Evolutionary conservation across 1,284 basidiomycete species (phyloP), one percentile per base, ranked within the genome.

Genomic region (Gomphus sp.): DNA sequence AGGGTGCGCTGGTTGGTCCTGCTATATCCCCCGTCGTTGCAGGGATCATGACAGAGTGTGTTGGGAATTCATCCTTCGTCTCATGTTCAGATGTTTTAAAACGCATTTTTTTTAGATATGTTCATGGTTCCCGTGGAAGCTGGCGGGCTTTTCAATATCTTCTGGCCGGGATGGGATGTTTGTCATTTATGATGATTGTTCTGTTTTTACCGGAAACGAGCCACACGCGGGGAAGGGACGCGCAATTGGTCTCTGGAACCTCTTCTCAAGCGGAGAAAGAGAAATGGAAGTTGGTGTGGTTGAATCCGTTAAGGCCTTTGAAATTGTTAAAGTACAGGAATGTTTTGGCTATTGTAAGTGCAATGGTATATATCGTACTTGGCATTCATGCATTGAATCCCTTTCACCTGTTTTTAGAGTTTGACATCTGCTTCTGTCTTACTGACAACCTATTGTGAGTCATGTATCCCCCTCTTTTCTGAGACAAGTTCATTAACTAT

Each of bases 201-300:
- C 62, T 74, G 60, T 68, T 70, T 58, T 74, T 90, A 14, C 89
- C 90, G 0, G 91, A 93, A 67, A 91, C 89, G 1, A 78, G 76
- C 16, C 83, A 85, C 64, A 60, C 76, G 9, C 69, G 72, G 10
- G 76, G 79, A 0, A 71, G 34, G 11, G 34, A 36, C 11, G 34
- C 11, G 34, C 34, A 7, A 11, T 7, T 36, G 34, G 34, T 7
- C 7, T 36, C 34, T 80, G 14, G 80, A 81, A 39, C 74, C 67
- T 54, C 52, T 65, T 22, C 22, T 22, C 8, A 63, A 62, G n/a
- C 66, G 66, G 41, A 55, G 60, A 10, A 65, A 65, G 31, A 45
- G 2, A 16, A 18, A 45, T 56, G 41, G 44, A 69, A 72, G 1
- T 60, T 66, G 51, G 73, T 71, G 49, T 67, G 66, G 62, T 68